A percentile compares a stretch with the other conserved stretches of the same genome.
These are phyloP conservation scores for Eutrema heterophyllum DNA, from an alignment of 345 rosid species.

Conservation along the genomic window DNA sequence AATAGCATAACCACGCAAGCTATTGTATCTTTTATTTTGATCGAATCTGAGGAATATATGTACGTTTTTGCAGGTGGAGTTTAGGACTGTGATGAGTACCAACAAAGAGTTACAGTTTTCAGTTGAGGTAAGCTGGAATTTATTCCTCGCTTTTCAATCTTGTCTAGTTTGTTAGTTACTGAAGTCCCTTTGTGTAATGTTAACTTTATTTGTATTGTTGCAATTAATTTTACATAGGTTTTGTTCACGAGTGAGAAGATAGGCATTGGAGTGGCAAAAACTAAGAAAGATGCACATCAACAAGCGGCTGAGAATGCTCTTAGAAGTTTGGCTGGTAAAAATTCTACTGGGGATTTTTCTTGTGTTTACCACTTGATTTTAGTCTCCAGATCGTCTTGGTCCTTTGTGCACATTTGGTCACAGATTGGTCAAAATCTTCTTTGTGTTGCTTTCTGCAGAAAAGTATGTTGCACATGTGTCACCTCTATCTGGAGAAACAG, in stretches of 20 bases:
- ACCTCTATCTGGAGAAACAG: conserved; percentile 46
- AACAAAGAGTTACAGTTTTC: conserved; percentile 92
- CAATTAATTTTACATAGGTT: conserved; percentile 46
- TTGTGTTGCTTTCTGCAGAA: conserved; percentile 47
- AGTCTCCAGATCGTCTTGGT: not conserved
- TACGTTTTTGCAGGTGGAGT: conserved; percentile 63
- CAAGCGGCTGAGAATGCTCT: conserved; percentile 98
- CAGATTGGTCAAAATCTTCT: not conserved
- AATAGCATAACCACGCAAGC: conserved; percentile 6
- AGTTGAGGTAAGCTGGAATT: conserved; percentile 67
- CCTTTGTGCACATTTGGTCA: not conserved
- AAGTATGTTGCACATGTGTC: conserved; percentile 61
- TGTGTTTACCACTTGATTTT: not conserved
- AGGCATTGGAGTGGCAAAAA: conserved; percentile 96
- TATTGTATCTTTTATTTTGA: conserved; percentile 4
- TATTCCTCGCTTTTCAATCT: not conserved
- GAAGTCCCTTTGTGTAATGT: not conserved
- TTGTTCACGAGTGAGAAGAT: conserved; percentile 91
- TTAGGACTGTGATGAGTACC: conserved; percentile 73
- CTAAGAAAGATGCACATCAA: conserved; percentile 94
- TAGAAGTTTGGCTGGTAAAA: conserved; percentile 70
- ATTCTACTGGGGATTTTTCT: not conserved
- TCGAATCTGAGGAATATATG: not conserved
- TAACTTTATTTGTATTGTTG: not conserved
- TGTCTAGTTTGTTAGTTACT: conserved; percentile 1